These are phyloP conservation scores for Leucosporidium creatinivorum DNA, from an alignment of 768 basidiomycete species.

Conservation along the genomic window DNA sequence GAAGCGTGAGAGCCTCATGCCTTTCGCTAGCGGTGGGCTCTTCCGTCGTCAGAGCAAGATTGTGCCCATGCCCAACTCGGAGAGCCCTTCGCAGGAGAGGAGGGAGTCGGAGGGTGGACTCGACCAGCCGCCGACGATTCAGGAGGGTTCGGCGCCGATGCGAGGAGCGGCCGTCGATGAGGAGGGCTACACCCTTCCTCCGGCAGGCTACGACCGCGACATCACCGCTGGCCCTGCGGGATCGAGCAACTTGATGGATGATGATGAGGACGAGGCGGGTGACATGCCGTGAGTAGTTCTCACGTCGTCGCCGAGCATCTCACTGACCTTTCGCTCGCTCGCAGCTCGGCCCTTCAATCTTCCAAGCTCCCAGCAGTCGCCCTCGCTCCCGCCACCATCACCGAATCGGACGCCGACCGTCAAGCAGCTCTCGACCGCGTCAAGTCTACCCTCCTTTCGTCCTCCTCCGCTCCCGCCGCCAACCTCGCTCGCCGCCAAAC, in stretches of 20 bases:
- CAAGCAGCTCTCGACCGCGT: conserved; percentile 16
- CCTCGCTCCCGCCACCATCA: conserved; percentile 5
- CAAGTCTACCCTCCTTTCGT: conserved; percentile 15
- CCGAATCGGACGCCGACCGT: conserved; percentile 11
- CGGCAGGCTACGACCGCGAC: conserved; percentile 42
- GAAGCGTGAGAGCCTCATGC: conserved; percentile 19
- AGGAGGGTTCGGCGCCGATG: not conserved
- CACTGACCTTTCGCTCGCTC: not conserved
- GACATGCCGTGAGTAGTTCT: not conserved
- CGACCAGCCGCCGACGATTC: not conserved
- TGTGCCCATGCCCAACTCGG: not conserved
- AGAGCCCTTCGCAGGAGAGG: not conserved
- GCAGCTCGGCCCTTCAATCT: not conserved
- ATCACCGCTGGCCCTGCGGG: conserved; percentile 37
- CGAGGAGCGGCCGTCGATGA: conserved; percentile 37
- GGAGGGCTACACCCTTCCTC: conserved; percentile 45
- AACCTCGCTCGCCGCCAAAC: conserved; percentile 38
- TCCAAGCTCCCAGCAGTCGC: conserved; percentile 12
- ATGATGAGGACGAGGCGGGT: conserved; percentile 25
- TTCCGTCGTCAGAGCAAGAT: conserved; percentile 12
- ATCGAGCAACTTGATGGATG: conserved; percentile 34
- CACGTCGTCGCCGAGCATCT: not conserved
- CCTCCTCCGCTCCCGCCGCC: not conserved
- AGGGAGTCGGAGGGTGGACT: not conserved
- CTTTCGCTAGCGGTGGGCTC: conserved; percentile 8